These are phyloP conservation scores for Umbellularia californica DNA, from an alignment of 164 flowering plant genomes.

Conservation along the genomic window DNA sequence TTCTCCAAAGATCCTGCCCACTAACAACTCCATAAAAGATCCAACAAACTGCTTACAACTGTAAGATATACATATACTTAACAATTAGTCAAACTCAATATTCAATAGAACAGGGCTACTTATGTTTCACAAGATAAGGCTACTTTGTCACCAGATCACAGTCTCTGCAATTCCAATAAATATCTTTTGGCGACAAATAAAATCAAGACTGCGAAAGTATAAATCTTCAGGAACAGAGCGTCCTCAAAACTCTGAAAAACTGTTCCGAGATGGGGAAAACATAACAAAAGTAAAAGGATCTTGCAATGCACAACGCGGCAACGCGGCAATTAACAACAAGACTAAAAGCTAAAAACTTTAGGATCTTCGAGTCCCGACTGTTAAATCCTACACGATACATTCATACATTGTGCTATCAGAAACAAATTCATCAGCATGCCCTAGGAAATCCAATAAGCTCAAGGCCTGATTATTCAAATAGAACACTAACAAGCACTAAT, in stretches of 20 bases:
- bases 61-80: not conserved
- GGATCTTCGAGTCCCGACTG: too few relatives aligned
- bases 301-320: not conserved
- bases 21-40: not conserved
- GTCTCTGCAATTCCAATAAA: not conserved
- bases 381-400: not conserved
- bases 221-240: too few relatives aligned
- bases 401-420: not conserved
- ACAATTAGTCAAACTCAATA: not conserved
- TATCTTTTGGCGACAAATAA: not conserved
- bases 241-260: too few relatives aligned
- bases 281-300: not conserved
- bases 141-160: too few relatives aligned
- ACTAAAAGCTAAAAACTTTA: not conserved
- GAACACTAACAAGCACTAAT: not conserved
- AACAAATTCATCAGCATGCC: not conserved
- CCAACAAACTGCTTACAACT: not conserved
- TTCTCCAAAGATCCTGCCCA: not conserved
- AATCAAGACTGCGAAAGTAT: not conserved
- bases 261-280: not conserved
- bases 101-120: not conserved
- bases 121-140: too few relatives aligned
- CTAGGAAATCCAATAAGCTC: not conserved
- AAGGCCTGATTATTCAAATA: not conserved
- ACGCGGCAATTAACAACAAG: too few relatives aligned